phyloP scores from a whole-genome alignment of 495 filamentous ascomycete genomes.

The Cairneyella variabilis region DNA sequence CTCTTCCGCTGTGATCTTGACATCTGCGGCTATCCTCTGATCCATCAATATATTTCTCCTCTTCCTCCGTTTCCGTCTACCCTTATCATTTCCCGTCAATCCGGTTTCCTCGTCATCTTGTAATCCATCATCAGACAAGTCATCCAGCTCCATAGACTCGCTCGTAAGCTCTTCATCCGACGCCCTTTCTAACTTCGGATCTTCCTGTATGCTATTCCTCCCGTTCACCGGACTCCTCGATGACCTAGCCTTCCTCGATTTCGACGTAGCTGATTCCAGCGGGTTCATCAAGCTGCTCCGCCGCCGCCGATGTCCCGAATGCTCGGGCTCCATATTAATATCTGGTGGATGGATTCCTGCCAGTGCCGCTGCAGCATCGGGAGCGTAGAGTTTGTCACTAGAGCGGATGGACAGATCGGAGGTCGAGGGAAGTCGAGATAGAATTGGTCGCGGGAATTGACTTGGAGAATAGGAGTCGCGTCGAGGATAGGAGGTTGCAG shows the following conservation, averaged over 20 bases:
- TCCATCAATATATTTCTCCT: conserved; percentile 66
- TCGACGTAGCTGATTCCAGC: conserved; percentile 6
- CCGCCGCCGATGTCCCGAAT: conserved; percentile 24
- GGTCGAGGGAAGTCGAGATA: conserved; percentile 12
- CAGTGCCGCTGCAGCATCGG: conserved; percentile 20
- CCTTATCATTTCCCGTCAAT: conserved; percentile 67
- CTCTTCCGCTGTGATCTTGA: conserved; percentile 53
- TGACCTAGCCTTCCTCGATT: conserved; percentile 2
- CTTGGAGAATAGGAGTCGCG: conserved; percentile 1
- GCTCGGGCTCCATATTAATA: conserved; percentile 17
- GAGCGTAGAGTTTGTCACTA: conserved; percentile 19
- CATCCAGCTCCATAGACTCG: conserved; percentile 55
- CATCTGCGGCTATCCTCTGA: conserved; percentile 62
- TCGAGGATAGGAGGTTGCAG: background rate
- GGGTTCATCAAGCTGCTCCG: conserved; percentile 24
- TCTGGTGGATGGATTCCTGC: conserved; percentile 10
- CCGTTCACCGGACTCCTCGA: conserved; percentile 7
- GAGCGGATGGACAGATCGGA: conserved; percentile 8
- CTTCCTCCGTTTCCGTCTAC: conserved; percentile 60
- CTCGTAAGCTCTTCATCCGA: conserved; percentile 46
- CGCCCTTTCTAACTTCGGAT: conserved; percentile 14
- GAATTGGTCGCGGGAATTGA: conserved; percentile 9
- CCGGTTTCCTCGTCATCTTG: conserved; percentile 89
- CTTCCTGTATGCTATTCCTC: conserved; percentile 16
- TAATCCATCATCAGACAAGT: conserved; percentile 56